Evolutionary conservation across 495 filamentous ascomycete genomes (phyloP), one percentile per base, ranked within the genome.

Genomic region (Aspergillus nanangensis): DNA sequence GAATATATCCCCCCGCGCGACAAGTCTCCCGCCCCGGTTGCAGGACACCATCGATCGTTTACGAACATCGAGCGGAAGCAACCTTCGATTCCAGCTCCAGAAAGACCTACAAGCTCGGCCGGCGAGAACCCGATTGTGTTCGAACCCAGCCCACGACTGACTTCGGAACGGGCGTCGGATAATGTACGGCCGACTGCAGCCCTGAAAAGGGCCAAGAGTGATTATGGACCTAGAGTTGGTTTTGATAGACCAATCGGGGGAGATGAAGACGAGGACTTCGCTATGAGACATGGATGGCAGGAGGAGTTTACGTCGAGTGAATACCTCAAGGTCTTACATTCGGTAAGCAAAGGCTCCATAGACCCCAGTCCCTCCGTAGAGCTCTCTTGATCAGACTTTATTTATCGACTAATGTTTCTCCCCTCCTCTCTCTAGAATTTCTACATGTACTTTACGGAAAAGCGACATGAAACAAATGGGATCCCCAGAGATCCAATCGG

Each of bases 401-500:
- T n/a, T n/a, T n/a, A n/a, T n/a, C n/a, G n/a, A n/a, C n/a, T n/a
- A n/a, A n/a, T n/a, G n/a, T n/a, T n/a, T n/a, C n/a, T n/a, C n/a
- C n/a, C n/a, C n/a, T n/a, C n/a, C n/a, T n/a, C n/a, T n/a, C 19
- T 44, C 9, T 51, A 75, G 67, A 72, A 70, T 47, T 97, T 95
- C 78, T 96, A 92, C 70, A 96, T 96, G 91, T 99, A 97, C 65
- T 99, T 86, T 61, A 95, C 90, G 37, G 93, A 97, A 61, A 97
- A 97, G 63, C 83, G 90, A 20, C 93, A 97, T 62, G 93, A 97
- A 61, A 93, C 89, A n/a, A 89, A 90, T 27, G 94, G 93, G 14
- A 87, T 93, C 44, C 90, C 94, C 8, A 86, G 91, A 61, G 76
- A 77, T 31, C 73, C 77, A 14, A 69, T 68, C 14, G 72, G 71